Evolutionary conservation across 75 land plant species (phyloP), one percentile per base, ranked within the genome.

Genomic region (Pinus albicaulis): DNA sequence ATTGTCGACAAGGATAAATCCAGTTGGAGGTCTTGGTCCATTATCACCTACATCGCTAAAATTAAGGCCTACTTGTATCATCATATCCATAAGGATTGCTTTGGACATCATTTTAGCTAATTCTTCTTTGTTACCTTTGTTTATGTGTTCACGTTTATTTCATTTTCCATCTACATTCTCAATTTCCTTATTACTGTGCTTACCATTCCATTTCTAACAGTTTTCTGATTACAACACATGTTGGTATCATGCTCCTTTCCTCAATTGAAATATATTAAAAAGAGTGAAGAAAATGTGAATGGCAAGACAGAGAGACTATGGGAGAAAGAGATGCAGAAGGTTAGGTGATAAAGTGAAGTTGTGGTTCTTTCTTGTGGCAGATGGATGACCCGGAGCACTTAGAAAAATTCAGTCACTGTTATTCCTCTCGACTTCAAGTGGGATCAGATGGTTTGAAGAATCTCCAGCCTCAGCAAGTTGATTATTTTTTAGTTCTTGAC

Each of bases 401-500:
- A 26, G 89, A 87, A 58, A 90, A 78, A 73, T 97, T 97, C 78
- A 89, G 78, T 74, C 99, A 97, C 76, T 65, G 74, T 75, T 85
- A 78, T 76, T 77, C 79, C 4, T 76, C 83, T 74, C 89, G 88
- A 52, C 82, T 89, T 48, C 34, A 73, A 76, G 81, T 86, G 19
- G 72, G 80, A 73, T 64, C 73, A 15, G 65, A 34, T 48, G 77
- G 75, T 26, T 25, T 83, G 3, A 63, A 86, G 53, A 41, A 74
- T 14, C 26, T 83, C 62, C 76, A 64, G 31, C 76, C 84, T 41
- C 99, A 94, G 82, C 75, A 85, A 7, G 82, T 94, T 15, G 90
- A 92, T 77, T 89, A 83, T 64, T 84, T 89, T 64, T 82, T 94
- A 68, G 98, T 97, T 38, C 86, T 97, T 53, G 99, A 97, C 82